Evolutionary conservation across 768 basidiomycete species (phyloP), one percentile per base, ranked within the genome.

Genomic region (Boletus subcaerulescens): DNA sequence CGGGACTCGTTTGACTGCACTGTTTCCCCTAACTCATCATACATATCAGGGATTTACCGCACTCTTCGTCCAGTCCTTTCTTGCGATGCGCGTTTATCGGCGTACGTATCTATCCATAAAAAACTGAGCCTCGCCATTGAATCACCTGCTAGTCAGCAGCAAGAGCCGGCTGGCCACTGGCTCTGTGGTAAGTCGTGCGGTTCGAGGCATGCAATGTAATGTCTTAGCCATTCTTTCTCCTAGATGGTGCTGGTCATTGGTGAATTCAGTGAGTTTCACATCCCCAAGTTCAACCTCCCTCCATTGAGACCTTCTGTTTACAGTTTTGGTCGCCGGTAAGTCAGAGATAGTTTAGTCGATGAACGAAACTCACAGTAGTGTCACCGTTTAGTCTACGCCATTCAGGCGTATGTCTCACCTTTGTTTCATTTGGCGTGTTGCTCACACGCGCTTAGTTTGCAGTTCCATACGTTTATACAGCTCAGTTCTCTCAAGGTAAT

Each of bases 51-150:
- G 77, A 24, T 65, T 83, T 35, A 84, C 81, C 4, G 81, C 77
- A 3, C 71, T 76, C n/a, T 67, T 83, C 33, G 84, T 84, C 1
- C 84, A 85, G 70, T 75, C 80, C 15, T 85, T 84, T 68, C 74
- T 83, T 52, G 69, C 77, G 0, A 72, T 77, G 60, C 79, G 83
- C 0, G 75, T 85, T 1, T 84, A 80, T 73, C 74, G 72, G 45
- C 63, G 80, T 80, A 62, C 46, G 79, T 70, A 33, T 20, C 14
- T 12, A 13, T 4, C 11, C 5, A 32, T 46, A 33, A 0, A 40
- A 40, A 15, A 10, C 5, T 32, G 24, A 20, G 11, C 13, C 12
- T 17, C 31, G 18, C 20, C 15, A 33, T 55, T 58, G 24, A 61
- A 17, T 24, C 5, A 20, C 18, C 3, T 60, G 74, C 45, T 26